Percentiles rank a stretch among this genome's conserved stretches.
Evolutionary conservation across 805 yeast genomes (phyloP).

Genomic region (Candida ipomoeae): DNA sequence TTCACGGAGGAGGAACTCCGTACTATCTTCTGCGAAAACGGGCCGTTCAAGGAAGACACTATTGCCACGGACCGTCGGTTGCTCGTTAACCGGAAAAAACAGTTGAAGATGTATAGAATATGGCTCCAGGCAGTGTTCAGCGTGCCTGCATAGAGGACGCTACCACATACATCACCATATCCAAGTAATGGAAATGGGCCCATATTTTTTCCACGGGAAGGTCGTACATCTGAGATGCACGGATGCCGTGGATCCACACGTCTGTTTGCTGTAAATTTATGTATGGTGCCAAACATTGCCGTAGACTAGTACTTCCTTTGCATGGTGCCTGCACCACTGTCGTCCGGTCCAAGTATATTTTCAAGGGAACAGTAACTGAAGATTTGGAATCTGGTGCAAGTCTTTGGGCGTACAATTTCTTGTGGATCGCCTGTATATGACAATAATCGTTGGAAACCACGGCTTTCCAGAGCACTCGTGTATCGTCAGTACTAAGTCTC

Average conservation of each 20-base stretch:
- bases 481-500: slow-evolving; percentile 62
- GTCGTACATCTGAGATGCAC: slow-evolving; percentile 16
- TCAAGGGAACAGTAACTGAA: slow-evolving; percentile 38
- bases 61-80: slow-evolving; percentile 89
- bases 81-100: slow-evolving; percentile 86
- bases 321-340: slow-evolving; percentile 27
- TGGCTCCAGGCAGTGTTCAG: slow-evolving; percentile 92
- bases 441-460: slow-evolving; percentile 34
- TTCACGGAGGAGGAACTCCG: slow-evolving; percentile 91
- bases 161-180: slow-evolving; percentile 32
- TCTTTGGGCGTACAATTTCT: slow-evolving; percentile 17
- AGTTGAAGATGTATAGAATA: slow-evolving; percentile 90
- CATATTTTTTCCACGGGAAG: slow-evolving; percentile 27
- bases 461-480: slow-evolving; percentile 55
- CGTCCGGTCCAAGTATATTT: slow-evolving; percentile 39
- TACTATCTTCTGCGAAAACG: slow-evolving; percentile 52
- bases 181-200: slow-evolving; percentile 31
- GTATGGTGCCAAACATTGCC: slow-evolving; percentile 10
- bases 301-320: slow-evolving; percentile 16
- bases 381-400: no score
- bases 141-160: slow-evolving; percentile 7
- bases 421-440: slow-evolving; percentile 23
- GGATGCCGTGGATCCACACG: slow-evolving; percentile 32
- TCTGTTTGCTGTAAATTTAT: slow-evolving; percentile 13
- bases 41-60: slow-evolving; percentile 60